These are phyloP conservation scores for Zychaea mexicana DNA, from an alignment of 371 early-diverging fungal species.

Conservation along the genomic window DNA sequence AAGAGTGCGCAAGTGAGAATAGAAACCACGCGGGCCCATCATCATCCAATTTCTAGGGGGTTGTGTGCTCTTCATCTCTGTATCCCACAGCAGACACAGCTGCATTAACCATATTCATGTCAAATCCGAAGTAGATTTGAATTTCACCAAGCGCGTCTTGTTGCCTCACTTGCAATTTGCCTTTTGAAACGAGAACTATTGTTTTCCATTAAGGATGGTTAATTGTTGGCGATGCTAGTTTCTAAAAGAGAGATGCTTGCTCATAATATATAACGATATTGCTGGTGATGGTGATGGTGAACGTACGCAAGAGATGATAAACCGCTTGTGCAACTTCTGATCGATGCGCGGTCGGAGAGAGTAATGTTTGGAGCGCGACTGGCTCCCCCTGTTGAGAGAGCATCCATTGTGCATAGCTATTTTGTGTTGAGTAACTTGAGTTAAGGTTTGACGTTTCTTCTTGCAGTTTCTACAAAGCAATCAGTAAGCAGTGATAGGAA, in stretches of 20 bases:
- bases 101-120: slow-evolving; percentile 1
- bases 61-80: background rate
- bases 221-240: background rate
- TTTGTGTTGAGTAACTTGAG: background rate
- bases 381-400: background rate
- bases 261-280: background rate
- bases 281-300: background rate
- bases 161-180: background rate
- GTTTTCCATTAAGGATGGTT: background rate
- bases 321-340: slow-evolving; percentile 2
- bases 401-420: slow-evolving; percentile 1
- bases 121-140: background rate
- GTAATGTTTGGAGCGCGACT: background rate
- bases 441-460: background rate
- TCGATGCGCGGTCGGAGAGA: slow-evolving; percentile 3
- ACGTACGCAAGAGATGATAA: background rate
- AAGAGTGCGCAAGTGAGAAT: too few relatives aligned
- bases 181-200: background rate
- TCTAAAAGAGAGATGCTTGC: too few relatives aligned
- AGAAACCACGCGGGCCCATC: too few relatives aligned
- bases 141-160: background rate
- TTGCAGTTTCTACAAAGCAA: background rate
- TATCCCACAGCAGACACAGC: background rate
- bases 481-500: background rate
- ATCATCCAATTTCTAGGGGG: too few relatives aligned